Percentiles rank a stretch among this genome's conserved stretches.
Evolutionary conservation across 2,329 filamentous ascomycete genomes (phyloP).

Genomic region (Apiospora phragmitis): DNA sequence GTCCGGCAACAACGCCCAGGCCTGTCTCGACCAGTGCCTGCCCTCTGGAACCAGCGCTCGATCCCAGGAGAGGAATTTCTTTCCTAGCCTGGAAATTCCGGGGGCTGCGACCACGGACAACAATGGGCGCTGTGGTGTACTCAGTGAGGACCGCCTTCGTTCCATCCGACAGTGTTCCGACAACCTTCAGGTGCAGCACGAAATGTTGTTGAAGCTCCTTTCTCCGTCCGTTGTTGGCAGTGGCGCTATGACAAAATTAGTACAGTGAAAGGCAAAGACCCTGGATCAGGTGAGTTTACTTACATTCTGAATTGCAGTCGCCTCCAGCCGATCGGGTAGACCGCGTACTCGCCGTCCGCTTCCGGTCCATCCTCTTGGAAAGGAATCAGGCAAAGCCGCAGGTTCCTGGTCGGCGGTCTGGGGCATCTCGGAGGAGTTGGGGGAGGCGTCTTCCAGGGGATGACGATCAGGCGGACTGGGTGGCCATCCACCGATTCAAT

Average conservation of each 20-base stretch:
- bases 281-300: slow-evolving; percentile 36
- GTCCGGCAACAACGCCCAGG: slow-evolving; percentile 59
- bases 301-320: slow-evolving; percentile 85
- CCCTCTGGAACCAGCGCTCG: slow-evolving; percentile 73
- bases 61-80: slow-evolving; percentile 82
- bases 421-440: slow-evolving; percentile 67
- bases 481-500: slow-evolving; percentile 95
- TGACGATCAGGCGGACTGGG: slow-evolving; percentile 88
- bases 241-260: slow-evolving; percentile 59
- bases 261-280: slow-evolving; percentile 10
- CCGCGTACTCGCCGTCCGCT: slow-evolving; percentile 77
- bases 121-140: slow-evolving; percentile 84
- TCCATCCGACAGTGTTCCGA: slow-evolving; percentile 82
- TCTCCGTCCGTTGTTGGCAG: slow-evolving; percentile 90
- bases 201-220: slow-evolving; percentile 98
- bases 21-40: slow-evolving; percentile 70
- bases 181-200: slow-evolving; percentile 81
- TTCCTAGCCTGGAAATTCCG: slow-evolving; percentile 94
- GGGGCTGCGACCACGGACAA: slow-evolving; percentile 89
- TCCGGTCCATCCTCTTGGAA: slow-evolving; percentile 62
- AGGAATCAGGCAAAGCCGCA: slow-evolving; percentile 74
- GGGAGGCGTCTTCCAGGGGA: slow-evolving; percentile 97
- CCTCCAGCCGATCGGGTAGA: slow-evolving; percentile 93
- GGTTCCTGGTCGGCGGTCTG: slow-evolving; percentile 80
- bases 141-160: slow-evolving; percentile 80